Base-by-base conservation (phyloP, 2,329 filamentous ascomycete species). In the Zopfia rhizophila region DNA sequence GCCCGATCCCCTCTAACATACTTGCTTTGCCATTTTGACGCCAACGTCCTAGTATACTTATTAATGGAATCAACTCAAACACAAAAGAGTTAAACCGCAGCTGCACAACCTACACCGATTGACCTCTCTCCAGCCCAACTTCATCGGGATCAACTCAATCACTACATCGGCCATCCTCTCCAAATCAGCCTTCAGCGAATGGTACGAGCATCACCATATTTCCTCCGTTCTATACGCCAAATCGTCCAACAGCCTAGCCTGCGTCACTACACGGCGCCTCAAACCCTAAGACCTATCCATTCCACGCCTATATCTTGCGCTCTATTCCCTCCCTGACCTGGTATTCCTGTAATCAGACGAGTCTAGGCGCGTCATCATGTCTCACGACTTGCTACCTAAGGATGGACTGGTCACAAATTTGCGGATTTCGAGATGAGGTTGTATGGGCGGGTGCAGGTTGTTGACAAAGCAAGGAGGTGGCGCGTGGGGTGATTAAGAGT, bases 401-500 rank as follows among this genome's bases (percentile, higher is more conserved):
- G 42, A 42, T 23, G 46, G 38, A 3, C 46, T 42, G 8, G 37
- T 10, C 46, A 45, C 17, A 40, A 38, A 16, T 49, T 45, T 27
- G 41, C 33, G 12, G 37, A 53, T 22, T 53, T 50, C 30, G 50
- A 49, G 24, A 46, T 41, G 11, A 30, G 45, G 21, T 50, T 50
- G 19, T 53, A 53, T 31, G 36, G 23, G 11, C 45, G 33, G 4
- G 29, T 42, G 2, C 39, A 53, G 18, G 33, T 46, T 17, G 37
- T 40, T 30, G 38, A 44, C 24, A 48, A 39, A 23, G 23, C 19
- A 17, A 7, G 21, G 24, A 25, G 14, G 14, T 14, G 16, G 7
- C 23, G 11, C 18, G 17, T 13, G 41, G 37, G 27, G 42, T 51
- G 22, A 36, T 51, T 21, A 51, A 47, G 16, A 42, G 19, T 3